Base-by-base conservation (phyloP, 2,329 filamentous ascomycete genomes). In the Epichloe scottii region DNA sequence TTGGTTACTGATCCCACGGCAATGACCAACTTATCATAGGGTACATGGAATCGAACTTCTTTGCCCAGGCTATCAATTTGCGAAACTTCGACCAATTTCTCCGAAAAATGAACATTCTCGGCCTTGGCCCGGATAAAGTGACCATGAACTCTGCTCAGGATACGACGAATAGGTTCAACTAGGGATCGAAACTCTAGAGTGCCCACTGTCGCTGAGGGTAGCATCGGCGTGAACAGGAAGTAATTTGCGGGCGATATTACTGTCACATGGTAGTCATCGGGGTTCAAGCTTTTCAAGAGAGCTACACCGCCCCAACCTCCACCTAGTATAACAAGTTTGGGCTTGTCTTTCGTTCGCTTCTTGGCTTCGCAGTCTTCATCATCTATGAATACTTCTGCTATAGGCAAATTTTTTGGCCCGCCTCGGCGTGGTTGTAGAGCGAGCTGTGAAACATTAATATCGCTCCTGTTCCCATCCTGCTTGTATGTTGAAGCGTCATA, bases 151-250 rank as follows among this genome's bases (percentile, higher is more conserved):
- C 82, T 77, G 50, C 78, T 72, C 19, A 97, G 73, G 58, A 98
- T 93, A 46, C 87, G 81, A 55, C 93, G 81, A 54, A 98, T 87
- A 0, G 93, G 93, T 67, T 98, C 93, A 40, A 96, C 89, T 53
- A 98, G 74, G 47, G 89, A 95, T 57, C 91, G 78, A 61, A 97
- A 73, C 63, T 95, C 91, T 34, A 98, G 74, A 0, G 93, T 98
- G 12, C 94, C 94, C 5, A 98, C 93, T 0, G 94, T 98, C 7
- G 93, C 94, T 35, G 89, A 95, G 2, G 93, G 93, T 42, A 98
- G 75, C 90, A 98, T 97, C 0, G 93, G 93, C 2, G 93, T 98
- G 68, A 98, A 98, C 34, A 98, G 72, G 70, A 98, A 98, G 71
- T 97, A 95, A 62, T 97, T 97, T 37, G 86, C 86, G 0, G 93